Evolutionary conservation across 306 rosid species (phyloP).

Genomic region (Prunus campanulata): DNA sequence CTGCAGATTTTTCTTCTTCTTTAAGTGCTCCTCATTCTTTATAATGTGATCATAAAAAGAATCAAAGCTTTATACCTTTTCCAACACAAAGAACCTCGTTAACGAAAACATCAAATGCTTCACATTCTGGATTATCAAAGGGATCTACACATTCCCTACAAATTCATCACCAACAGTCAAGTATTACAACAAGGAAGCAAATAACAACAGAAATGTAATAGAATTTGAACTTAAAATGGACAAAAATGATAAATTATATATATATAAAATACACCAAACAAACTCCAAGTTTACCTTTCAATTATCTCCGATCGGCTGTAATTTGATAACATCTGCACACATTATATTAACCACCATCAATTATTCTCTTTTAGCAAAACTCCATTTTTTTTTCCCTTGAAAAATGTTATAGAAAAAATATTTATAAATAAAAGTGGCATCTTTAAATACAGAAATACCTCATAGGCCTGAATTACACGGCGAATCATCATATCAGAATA

Average conservation of each 20-base stretch:
- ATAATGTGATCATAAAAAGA: neutral
- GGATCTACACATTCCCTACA: constrained; percentile 91
- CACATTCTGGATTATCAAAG: constrained; percentile 83
- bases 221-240: neutral
- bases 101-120: constrained; percentile 82
- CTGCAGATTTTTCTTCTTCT: constrained; percentile 33
- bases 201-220: neutral
- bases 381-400: neutral
- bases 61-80: constrained; percentile 45
- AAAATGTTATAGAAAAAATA: neutral
- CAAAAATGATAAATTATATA: too few species aligned
- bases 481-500: constrained; percentile 74
- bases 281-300: constrained; percentile 50
- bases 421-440: neutral
- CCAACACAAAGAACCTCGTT: constrained; percentile 78
- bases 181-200: too few species aligned
- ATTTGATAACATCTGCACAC: constrained; percentile 70
- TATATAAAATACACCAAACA: neutral
- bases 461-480: constrained; percentile 80
- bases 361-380: neutral
- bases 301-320: constrained; percentile 61
- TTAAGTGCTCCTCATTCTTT: neutral
- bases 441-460: constrained; percentile 30
- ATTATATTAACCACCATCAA: neutral
- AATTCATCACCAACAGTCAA: neutral